phyloP scores from a whole-genome alignment of 192 early-diverging fungal species.

The Phycomyces blakesleeanus region DNA sequence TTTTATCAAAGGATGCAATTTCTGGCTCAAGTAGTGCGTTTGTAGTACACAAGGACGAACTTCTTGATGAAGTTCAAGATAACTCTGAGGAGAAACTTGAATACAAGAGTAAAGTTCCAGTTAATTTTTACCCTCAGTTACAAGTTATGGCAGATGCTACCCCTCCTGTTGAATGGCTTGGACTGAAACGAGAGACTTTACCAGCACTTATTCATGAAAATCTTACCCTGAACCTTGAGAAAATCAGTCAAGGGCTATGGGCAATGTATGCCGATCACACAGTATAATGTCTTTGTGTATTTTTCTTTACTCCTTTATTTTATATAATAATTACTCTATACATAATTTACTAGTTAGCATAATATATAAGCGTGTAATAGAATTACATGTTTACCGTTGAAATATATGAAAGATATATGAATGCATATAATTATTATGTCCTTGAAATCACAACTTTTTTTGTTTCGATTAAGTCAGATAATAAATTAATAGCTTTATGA shows the following conservation, averaged over 20 bases:
- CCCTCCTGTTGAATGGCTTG: slow-evolving; percentile 51
- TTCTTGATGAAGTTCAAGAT: not conserved
- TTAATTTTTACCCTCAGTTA: slow-evolving; percentile 44
- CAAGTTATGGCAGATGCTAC: slow-evolving; percentile 49
- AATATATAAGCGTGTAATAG: too few relatives aligned
- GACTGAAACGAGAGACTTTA: slow-evolving; percentile 40
- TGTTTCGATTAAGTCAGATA: too few relatives aligned
- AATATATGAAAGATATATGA: too few relatives aligned
- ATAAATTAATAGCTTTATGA: too few relatives aligned
- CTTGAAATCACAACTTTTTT: too few relatives aligned
- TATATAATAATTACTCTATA: too few relatives aligned
- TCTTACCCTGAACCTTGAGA: slow-evolving; percentile 40
- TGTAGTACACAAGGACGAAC: not conserved
- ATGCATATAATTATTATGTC: too few relatives aligned
- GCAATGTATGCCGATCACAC: not conserved
- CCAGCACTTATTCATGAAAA: slow-evolving; percentile 43
- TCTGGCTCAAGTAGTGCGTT: not conserved
- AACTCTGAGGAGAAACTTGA: slow-evolving; percentile 1
- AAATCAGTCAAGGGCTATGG: slow-evolving; percentile 29
- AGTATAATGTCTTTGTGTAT: too few relatives aligned
- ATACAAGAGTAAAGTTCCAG: slow-evolving; percentile 26
- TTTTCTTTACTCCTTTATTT: too few relatives aligned
- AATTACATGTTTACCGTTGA: too few relatives aligned
- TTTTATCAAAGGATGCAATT: not conserved
- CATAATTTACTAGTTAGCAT: too few relatives aligned